phyloP scores from a whole-genome alignment of 441 rosid genomes.

The Erysimum cheiri region DNA sequence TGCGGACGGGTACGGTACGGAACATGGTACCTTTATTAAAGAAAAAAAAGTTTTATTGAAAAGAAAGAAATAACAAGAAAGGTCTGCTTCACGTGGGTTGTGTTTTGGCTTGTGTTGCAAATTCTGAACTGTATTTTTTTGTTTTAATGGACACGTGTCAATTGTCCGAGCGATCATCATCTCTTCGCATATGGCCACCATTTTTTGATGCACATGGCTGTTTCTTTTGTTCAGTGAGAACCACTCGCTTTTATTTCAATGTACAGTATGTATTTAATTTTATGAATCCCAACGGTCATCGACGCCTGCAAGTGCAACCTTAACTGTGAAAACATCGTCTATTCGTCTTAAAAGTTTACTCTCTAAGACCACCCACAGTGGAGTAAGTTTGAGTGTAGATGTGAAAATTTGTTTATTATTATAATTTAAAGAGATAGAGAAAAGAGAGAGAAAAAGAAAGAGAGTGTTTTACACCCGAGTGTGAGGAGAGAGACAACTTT shows the following conservation, averaged over 20 bases:
- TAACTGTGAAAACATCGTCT: too few relatives aligned
- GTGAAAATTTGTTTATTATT: too few relatives aligned
- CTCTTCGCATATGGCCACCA: slow-evolving; percentile 30
- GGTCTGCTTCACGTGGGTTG: slow-evolving; percentile 40
- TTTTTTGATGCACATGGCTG: slow-evolving; percentile 36
- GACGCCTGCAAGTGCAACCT: slow-evolving; percentile 2
- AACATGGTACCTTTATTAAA: slow-evolving; percentile 20
- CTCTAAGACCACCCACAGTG: too few relatives aligned
- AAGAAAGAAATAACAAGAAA: background rate
- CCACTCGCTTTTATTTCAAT: background rate
- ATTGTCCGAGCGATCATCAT: background rate
- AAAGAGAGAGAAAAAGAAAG: too few relatives aligned
- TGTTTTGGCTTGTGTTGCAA: slow-evolving; percentile 30
- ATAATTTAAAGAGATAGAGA: too few relatives aligned
- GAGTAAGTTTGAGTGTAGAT: too few relatives aligned
- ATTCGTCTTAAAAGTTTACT: background rate
- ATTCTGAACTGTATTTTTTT: slow-evolving; percentile 16
- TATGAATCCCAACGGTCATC: background rate
- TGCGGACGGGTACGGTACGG: slow-evolving; percentile 46
- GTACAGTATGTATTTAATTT: background rate
- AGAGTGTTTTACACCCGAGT: too few relatives aligned
- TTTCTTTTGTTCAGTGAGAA: background rate
- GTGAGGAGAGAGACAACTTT: too few relatives aligned
- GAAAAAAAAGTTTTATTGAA: background rate
- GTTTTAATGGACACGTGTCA: slow-evolving; percentile 28